Base-by-base conservation (phyloP, 1,284 basidiomycete genomes). In the Tylopilus sp. region DNA sequence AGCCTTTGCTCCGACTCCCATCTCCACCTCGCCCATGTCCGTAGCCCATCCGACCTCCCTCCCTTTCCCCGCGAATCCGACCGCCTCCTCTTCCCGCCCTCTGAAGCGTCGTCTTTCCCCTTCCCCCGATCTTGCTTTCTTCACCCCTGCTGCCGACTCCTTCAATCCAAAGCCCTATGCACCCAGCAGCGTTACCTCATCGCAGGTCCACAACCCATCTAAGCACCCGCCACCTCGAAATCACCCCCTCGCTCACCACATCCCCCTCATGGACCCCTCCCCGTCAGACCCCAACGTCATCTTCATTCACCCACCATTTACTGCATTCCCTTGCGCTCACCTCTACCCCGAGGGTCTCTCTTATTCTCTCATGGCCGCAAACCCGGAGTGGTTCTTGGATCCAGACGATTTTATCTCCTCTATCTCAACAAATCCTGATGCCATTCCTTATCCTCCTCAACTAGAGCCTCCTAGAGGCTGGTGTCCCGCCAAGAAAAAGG, bases 381-480 rank as follows among this genome's bases (percentile, higher is more conserved):
- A 91, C 60, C 77, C 81, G 3, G 80, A 90, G 44, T 90, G 88
- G 88, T 90, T 90, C 66, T 76, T 90, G 55, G 82, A 85, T 63
- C 64, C 85, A 13, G 67, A 70, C 40, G 88, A 90, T 66, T 91
- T 86, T 59, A 70, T 79, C 46, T 77, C 76, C 24, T 71, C 76
- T 29, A 69, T 73, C 52, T 77, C 77, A 44, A 66, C 67, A 33
- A 81, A 80, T 60, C 65, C 77, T 6, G 68, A 74, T 41, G 80
- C 80, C 13, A 78, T 88, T 17, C 70, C 80, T 19, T 90, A 91
- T 63, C 88, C 89, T 13, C 73, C 84, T 35, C 76, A 82, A 63
- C 80, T 90, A 8, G 88, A 90, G 65, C 88, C 88, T 22, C 88
- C 88, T 24, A 76, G 88, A 54, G 88, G 88, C 32, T 90, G 88